Conservation (phyloP, 208 protist genomes). For the Leishmania tropica region DNA sequence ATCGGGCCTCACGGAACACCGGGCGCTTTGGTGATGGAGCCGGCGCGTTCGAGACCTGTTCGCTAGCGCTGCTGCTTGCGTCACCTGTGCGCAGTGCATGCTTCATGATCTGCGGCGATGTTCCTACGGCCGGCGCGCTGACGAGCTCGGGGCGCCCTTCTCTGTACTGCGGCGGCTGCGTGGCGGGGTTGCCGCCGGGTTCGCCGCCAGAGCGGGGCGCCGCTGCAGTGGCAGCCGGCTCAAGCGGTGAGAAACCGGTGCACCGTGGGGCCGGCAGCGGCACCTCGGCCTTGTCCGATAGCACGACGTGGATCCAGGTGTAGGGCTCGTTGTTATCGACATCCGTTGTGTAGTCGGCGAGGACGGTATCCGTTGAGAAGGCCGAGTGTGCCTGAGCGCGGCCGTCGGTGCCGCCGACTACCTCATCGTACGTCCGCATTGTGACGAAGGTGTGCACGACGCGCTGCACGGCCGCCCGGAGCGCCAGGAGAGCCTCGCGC, state of each 20-base stretch:
- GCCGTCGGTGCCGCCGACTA: not conserved
- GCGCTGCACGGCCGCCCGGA: constrained; percentile 19
- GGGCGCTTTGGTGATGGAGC: not conserved
- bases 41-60: not conserved
- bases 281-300: not conserved
- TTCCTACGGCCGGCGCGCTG: constrained; percentile 5
- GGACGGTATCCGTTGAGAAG: constrained; percentile 59
- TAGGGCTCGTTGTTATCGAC: constrained; percentile 64
- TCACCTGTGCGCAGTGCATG: not conserved
- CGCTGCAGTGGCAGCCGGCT: not conserved
- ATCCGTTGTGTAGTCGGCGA: constrained; percentile 67
- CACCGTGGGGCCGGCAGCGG: not conserved
- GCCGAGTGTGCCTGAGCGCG: constrained; percentile 6
- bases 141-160: not conserved
- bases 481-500: constrained; percentile 13
- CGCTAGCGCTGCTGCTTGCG: not conserved
- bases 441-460: constrained; percentile 26
- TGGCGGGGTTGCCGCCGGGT: not conserved
- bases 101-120: not conserved
- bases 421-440: constrained; percentile 14
- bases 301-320: constrained; percentile 43
- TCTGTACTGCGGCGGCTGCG: not conserved
- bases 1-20: not conserved
- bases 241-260: not conserved
- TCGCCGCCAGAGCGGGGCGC: not conserved